Base-by-base conservation (phyloP, 2,329 filamentous ascomycete genomes). In the Myriangium duriaei region DNA sequence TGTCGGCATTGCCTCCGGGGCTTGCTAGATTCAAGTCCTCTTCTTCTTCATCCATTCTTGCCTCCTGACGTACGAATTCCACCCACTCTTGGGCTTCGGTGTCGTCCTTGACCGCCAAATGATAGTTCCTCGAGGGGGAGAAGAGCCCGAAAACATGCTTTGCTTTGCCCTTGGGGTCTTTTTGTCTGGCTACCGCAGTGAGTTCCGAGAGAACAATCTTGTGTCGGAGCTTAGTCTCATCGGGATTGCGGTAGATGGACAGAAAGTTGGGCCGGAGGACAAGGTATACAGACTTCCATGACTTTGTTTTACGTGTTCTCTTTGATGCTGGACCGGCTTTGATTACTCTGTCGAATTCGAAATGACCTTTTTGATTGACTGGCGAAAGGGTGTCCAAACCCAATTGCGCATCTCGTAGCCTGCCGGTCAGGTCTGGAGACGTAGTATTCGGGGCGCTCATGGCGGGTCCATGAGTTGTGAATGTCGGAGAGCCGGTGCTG, bases 311-410 rank as follows among this genome's bases (percentile, higher is more conserved):
- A 51, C 87, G 81, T 12, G 86, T 92, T 49, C 88, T 76, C 62
- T 93, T 93, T 54, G 81, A 73, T 28, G 94, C 77, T 48, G 80
- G 81, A 42, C 88, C 87, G 41, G 80, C 77, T 64, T 93, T 96
- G 58, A 96, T 72, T 39, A 96, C 83, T 35, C 86, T 79, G 59
- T 98, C 91, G 53, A 92, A 93, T 53, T 91, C 87, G 58, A 94
- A 98, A 59, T 85, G 91, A 45, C 91, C 91, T 59, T 93, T 87
- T 59, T 93, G 80, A 55, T 88, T 93, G 46, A 96, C 85, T 4
- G 86, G 84, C 18, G 84, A 91, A 53, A 85, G 77, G 11, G 77
- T 69, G 47, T 81, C 76, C 30, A 79, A 55, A 16, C 64, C 65
- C 16, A 74, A 59, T 48, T 72, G 68, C 39, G 61, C 61, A 15